Evolutionary conservation across 805 yeast species (phyloP).

Genomic region (Candida maris): DNA sequence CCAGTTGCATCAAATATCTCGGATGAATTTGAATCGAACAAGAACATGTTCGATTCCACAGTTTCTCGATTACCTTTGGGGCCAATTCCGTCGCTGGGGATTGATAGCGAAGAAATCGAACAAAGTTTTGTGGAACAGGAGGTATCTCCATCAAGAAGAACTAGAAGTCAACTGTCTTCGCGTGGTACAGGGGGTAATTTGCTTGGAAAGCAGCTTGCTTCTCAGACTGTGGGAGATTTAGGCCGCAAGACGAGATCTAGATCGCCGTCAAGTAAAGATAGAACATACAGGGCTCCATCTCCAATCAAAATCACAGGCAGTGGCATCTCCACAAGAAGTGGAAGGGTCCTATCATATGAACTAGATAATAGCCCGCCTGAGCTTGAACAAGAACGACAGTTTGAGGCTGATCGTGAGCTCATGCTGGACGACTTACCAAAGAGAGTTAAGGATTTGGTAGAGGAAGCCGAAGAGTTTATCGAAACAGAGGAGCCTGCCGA

Average conservation of each 20-base stretch:
- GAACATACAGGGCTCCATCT: conserved; percentile 22
- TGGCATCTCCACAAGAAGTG: conserved; percentile 27
- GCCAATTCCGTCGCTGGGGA: conserved; percentile 4
- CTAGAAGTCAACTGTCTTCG: conserved; percentile 11
- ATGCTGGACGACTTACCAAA: conserved; percentile 17
- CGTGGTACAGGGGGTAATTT: background rate
- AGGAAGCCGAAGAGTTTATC: conserved; percentile 29
- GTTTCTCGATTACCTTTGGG: too few relatives aligned
- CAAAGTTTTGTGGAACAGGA: conserved; percentile 1
- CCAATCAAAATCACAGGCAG: conserved; percentile 21
- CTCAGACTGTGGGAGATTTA: conserved; percentile 11
- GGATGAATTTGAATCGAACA: too few relatives aligned
- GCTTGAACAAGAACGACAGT: conserved; percentile 2
- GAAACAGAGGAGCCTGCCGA: conserved; percentile 20
- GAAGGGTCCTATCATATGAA: conserved; percentile 29
- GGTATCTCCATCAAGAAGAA: conserved; percentile 15
- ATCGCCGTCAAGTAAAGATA: conserved; percentile 27
- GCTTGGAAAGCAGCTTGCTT: background rate
- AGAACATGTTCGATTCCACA: too few relatives aligned
- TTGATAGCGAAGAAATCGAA: conserved; percentile 2
- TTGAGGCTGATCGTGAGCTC: conserved; percentile 7
- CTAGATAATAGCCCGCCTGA: conserved; percentile 17
- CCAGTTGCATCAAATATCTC: too few relatives aligned
- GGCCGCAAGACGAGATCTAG: conserved; percentile 19
- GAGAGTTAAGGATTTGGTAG: conserved; percentile 20